Percentiles rank a stretch among this genome's conserved stretches.
These are phyloP conservation scores for Xerocomus brunneocitrinus DNA, from an alignment of 768 basidiomycete species.

Conservation along the genomic window DNA sequence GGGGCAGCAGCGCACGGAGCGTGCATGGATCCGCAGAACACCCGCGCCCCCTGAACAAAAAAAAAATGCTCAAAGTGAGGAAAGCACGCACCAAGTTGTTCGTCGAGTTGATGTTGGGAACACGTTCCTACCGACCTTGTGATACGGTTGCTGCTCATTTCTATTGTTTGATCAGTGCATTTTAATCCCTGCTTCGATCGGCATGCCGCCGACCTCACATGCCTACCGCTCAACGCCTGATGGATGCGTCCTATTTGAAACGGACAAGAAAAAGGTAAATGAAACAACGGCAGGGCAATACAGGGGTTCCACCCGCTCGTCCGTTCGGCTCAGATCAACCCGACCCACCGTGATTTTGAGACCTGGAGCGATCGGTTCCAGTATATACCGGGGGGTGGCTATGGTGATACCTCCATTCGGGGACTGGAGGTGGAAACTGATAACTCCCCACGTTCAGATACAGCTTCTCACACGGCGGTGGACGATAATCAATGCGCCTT, in stretches of 20 bases:
- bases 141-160: not conserved
- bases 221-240: not conserved
- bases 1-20: not conserved
- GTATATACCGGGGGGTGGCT: not conserved
- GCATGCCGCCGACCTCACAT: not conserved
- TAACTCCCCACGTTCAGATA: conserved; percentile 7
- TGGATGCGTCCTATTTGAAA: not conserved
- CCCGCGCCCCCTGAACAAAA: not conserved
- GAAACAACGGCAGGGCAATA: conserved; percentile 1
- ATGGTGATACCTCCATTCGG: not conserved
- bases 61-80: not conserved
- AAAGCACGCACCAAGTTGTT: not conserved
- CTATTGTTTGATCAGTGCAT: not conserved
- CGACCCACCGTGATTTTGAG: not conserved
- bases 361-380: not conserved
- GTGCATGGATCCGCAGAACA: not conserved
- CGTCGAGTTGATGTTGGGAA: not conserved
- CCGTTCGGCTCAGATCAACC: conserved; percentile 1
- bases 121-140: not conserved
- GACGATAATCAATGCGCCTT: conserved; percentile 8
- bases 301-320: not conserved
- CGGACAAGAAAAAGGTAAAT: not conserved
- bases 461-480: not conserved
- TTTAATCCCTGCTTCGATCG: conserved; percentile 6
- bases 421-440: not conserved